phyloP scores from a whole-genome alignment of 164 flowering plant genomes.

The Aristolochia californica region DNA sequence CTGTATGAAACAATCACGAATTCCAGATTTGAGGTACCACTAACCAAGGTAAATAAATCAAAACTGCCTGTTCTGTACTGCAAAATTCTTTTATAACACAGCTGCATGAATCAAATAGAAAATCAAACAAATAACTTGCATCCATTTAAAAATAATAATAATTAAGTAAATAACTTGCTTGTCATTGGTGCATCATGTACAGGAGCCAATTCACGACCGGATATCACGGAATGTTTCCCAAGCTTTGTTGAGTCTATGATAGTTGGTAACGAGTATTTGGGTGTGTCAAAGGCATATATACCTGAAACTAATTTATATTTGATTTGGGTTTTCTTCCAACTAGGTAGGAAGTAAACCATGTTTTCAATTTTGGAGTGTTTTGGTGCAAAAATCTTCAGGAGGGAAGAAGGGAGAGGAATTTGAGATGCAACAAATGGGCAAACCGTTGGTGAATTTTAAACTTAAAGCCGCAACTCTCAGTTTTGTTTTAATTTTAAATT shows the following conservation, averaged over 20 bases:
- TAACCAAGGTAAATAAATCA: slow-evolving; percentile 30
- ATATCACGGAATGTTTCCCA: slow-evolving; percentile 57
- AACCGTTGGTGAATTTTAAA: too few species aligned
- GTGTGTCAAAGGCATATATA: too few species aligned
- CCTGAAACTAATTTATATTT: too few species aligned
- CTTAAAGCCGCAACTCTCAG: too few species aligned
- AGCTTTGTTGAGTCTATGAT: slow-evolving; percentile 26
- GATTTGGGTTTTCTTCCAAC: too few species aligned
- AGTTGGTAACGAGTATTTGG: neutral
- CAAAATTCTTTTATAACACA: neutral
- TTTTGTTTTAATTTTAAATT: too few species aligned
- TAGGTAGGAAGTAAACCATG: too few species aligned
- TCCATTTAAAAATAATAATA: too few species aligned
- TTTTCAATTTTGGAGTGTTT: too few species aligned
- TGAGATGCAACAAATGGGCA: too few species aligned
- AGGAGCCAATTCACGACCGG: slow-evolving; percentile 76
- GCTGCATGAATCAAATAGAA: neutral
- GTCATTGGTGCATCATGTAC: slow-evolving; percentile 3
- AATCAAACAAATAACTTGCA: neutral
- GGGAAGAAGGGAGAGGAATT: too few species aligned
- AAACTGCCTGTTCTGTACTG: neutral
- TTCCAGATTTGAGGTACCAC: slow-evolving; percentile 56
- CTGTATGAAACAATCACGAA: slow-evolving; percentile 82
- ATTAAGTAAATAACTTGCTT: neutral
- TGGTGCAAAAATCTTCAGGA: too few species aligned